Conservation (phyloP, 257 asterid species). For the Solanum chiquidenum region DNA sequence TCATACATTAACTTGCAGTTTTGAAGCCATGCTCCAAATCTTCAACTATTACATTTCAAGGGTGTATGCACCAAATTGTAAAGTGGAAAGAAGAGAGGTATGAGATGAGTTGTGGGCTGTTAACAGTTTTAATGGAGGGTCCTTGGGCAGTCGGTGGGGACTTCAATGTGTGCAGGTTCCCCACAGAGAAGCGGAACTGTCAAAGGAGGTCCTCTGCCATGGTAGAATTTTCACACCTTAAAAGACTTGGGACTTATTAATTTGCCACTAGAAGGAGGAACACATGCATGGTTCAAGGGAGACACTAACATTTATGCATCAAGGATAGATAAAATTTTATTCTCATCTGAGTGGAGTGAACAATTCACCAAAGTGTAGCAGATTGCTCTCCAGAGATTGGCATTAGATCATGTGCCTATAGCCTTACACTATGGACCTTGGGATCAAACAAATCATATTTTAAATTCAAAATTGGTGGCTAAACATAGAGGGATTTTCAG, state of each 20-base stretch:
- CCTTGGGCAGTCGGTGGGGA: background rate
- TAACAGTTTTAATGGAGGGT: background rate
- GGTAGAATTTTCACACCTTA: background rate
- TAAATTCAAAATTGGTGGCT: background rate
- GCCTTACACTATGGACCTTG: background rate
- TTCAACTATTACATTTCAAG: background rate
- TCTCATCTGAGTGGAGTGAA: background rate
- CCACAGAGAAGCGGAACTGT: background rate
- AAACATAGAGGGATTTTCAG: background rate
- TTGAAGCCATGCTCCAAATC: background rate
- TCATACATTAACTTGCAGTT: background rate
- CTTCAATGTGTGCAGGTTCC: background rate
- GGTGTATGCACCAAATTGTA: background rate
- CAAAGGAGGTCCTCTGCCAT: background rate
- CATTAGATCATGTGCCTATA: background rate
- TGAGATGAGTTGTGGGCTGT: background rate
- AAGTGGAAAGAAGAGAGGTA: background rate
- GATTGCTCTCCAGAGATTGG: background rate
- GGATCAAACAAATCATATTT: background rate
- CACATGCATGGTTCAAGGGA: background rate
- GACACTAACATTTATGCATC: background rate
- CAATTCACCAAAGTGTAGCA: background rate
- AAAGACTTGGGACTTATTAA: background rate
- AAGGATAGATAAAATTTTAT: background rate
- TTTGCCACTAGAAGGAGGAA: background rate